These are phyloP conservation scores for Fusarium staphyleae DNA, from an alignment of 2,329 filamentous ascomycete genomes.

Conservation along the genomic window DNA sequence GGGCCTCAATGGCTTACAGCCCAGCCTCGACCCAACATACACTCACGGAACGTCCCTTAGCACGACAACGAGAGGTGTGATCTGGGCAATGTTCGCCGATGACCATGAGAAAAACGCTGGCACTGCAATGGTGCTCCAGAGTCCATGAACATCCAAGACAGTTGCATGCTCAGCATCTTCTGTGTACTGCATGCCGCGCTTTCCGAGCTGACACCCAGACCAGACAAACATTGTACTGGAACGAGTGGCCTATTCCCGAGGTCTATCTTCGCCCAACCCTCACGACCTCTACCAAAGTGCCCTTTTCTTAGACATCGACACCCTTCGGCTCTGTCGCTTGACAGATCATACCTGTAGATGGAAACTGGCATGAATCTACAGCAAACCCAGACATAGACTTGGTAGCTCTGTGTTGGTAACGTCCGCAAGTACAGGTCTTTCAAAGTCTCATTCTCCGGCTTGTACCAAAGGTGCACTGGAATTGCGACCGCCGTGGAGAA, in stretches of 20 bases:
- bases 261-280: conserved; percentile 1
- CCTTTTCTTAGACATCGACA: neutral
- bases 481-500: neutral
- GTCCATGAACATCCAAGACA: too few species aligned
- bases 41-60: too few species aligned
- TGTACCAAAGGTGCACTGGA: neutral
- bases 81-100: too few species aligned
- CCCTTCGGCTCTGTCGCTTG: neutral
- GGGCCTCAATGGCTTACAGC: too few species aligned
- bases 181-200: neutral
- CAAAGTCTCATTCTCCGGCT: neutral
- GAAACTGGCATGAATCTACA: neutral
- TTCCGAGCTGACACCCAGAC: conserved; percentile 11
- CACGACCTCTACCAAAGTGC: conserved; percentile 12
- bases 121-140: too few species aligned
- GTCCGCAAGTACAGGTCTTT: neutral
- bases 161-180: neutral
- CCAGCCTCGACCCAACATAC: too few species aligned
- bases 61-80: too few species aligned
- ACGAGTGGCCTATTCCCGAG: neutral
- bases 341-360: neutral
- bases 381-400: too few species aligned
- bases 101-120: too few species aligned
- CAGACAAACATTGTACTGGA: neutral
- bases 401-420: neutral